Base-by-base conservation (phyloP, 306 rosid species). In the Vigna unguiculata region DNA sequence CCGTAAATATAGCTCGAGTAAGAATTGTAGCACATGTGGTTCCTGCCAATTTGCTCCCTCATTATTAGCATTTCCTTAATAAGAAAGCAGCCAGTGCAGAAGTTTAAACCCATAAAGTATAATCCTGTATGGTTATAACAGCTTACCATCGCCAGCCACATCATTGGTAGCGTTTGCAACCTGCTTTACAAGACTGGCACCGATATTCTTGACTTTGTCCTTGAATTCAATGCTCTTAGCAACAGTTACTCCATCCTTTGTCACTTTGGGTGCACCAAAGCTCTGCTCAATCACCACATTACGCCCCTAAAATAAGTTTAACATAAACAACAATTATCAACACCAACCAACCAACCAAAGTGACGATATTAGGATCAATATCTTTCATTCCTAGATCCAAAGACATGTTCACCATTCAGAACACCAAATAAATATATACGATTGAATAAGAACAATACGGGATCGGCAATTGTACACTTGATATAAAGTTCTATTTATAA, bases 111-210 rank as follows among this genome's bases (percentile, higher is more conserved):
- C 36, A 22, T 10, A 63, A n/a, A 17, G 57, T 46, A 21, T 5
- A 20, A 61, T 11, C 69, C 12, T 3, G 17, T 10, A 20, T 46
- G 16, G 40, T 17, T 7, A 32, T 12, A 61, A 54, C 51, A 43
- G 59, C 92, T 83, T 80, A 95, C 99, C 99, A 72, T 95, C 99
- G 69, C 99, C 99, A 3, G 98, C 99, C 8, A 86, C 89, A 69
- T 96, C 99, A 69, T 96, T 96, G 73, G 96, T 96, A 28, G 99
- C 99, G 81, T 91, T 96, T 30, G 99, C 99, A 75, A 96, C 98
- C 87, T 95, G 98, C 81, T 95, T 95, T 76, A 95, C 99, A 80
- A 95, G 93, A 74, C 99, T 95, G 59, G 99, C 99, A 68, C 99
- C 99, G 1, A 95, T 36, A 70, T 95, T 95, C 84, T 90, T 92